A percentile compares a stretch with the other conserved stretches of the same genome.
These are phyloP conservation scores for Botryotinia narcissicola DNA, from an alignment of 2,329 filamentous ascomycete species.

Conservation along the genomic window DNA sequence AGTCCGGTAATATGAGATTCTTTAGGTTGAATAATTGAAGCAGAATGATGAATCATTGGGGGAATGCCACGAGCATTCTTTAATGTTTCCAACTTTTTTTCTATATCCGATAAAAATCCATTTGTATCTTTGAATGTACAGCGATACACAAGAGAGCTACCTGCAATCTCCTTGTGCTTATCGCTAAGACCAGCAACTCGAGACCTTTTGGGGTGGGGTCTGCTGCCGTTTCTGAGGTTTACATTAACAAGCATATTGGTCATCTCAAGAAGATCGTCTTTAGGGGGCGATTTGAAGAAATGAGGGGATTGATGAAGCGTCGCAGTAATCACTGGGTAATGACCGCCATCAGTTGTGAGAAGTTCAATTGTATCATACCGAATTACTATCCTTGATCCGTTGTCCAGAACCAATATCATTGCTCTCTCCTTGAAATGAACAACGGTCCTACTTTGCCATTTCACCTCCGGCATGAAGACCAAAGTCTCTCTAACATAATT, in stretches of 20 bases:
- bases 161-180: slow-evolving; percentile 42
- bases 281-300: slow-evolving; percentile 42
- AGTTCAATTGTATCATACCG: slow-evolving; percentile 21
- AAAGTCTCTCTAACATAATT: slow-evolving; percentile 41
- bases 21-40: slow-evolving; percentile 20
- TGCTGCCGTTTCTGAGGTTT: slow-evolving; percentile 15
- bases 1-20: slow-evolving; percentile 27
- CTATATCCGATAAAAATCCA: slow-evolving; percentile 30
- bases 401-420: slow-evolving; percentile 43
- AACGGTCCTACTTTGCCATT: slow-evolving; percentile 43
- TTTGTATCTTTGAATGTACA: slow-evolving; percentile 34
- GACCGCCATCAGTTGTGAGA: slow-evolving; percentile 45
- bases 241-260: slow-evolving; percentile 3
- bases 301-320: slow-evolving; percentile 52
- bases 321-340: slow-evolving; percentile 45
- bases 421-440: slow-evolving; percentile 40
- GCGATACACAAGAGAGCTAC: slow-evolving; percentile 52
- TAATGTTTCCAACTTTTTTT: slow-evolving; percentile 35
- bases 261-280: slow-evolving; percentile 17
- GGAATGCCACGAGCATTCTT: slow-evolving; percentile 38
- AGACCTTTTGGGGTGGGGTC: slow-evolving; percentile 27
- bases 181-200: slow-evolving; percentile 40
- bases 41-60: slow-evolving; percentile 31
- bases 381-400: slow-evolving; percentile 49
- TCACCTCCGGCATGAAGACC: slow-evolving; percentile 44